Conservation (phyloP, 2,329 filamentous ascomycete species). For the Exophiala aquamarina region DNA sequence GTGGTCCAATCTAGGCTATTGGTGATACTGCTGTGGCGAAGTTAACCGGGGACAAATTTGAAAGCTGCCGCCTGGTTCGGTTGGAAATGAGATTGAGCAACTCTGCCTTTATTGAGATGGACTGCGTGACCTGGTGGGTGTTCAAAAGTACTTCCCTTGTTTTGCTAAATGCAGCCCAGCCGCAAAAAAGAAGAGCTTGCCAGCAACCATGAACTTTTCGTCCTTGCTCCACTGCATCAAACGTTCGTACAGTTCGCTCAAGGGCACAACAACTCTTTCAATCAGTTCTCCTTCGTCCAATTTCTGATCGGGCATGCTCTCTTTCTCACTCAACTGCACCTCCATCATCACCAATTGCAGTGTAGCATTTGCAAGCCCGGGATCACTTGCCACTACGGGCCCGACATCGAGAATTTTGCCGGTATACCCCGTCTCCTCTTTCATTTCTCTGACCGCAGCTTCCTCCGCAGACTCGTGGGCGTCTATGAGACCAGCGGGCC, state of each 20-base stretch:
- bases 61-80: too few species aligned
- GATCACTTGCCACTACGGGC: slow-evolving; percentile 67
- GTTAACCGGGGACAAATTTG: too few species aligned
- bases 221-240: slow-evolving; percentile 32
- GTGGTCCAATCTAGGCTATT: too few species aligned
- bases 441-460: slow-evolving; percentile 58
- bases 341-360: slow-evolving; percentile 63
- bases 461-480: slow-evolving; percentile 56
- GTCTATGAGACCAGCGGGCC: slow-evolving; percentile 62
- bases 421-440: slow-evolving; percentile 63
- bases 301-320: slow-evolving; percentile 56
- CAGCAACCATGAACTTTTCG: slow-evolving; percentile 22
- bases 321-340: slow-evolving; percentile 51
- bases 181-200: slow-evolving; percentile 23
- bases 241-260: slow-evolving; percentile 56
- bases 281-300: slow-evolving; percentile 64
- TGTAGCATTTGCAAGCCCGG: slow-evolving; percentile 60
- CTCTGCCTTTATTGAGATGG: too few species aligned
- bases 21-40: too few species aligned
- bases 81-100: too few species aligned
- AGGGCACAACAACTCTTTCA: slow-evolving; percentile 58
- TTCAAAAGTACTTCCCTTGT: slow-evolving; percentile 13
- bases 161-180: slow-evolving; percentile 23
- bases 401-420: slow-evolving; percentile 56
- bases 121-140: too few species aligned